Evolutionary conservation across 2,329 filamentous ascomycete genomes (phyloP), one percentile per base, ranked within the genome.

Genomic region (Xylariales sp.): DNA sequence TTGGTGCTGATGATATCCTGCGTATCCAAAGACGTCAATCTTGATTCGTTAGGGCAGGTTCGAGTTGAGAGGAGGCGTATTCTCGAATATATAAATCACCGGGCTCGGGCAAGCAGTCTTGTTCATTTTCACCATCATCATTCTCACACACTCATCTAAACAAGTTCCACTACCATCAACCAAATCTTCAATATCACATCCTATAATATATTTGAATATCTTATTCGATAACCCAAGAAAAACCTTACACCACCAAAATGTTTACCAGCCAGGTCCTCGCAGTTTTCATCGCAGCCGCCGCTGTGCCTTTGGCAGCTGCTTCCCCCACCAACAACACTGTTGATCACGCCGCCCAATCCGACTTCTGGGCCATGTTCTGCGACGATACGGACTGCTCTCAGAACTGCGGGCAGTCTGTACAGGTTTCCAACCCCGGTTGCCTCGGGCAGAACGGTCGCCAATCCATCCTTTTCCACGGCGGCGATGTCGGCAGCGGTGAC

Each of bases 321-420:
- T 23, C 54, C 18, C 54, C 54, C 41, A 45, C 14, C 58, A 43
- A 53, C 58, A 7, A 45, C 48, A 50, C 46, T 34, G 18, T 30
- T 10, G 6, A 9, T 41, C 39, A 41, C 5, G 39, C 32, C 2
- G 32, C 32, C 32, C 39, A 16, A 10, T 9, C 48, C 36, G 60
- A 62, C 50, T 62, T n/a, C 41, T 62, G 60, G 60, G 60, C 50
- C n/a, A 30, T 23, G 50, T 62, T 62, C 60, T 62, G 60, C 36
- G 34, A 54, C 23, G 60, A 62, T 41, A 30, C 49, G 4, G 12
- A 32, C n/a, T 62, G 60, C 39, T 43, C 48, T 14, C n/a, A 36
- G 41, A 45, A 45, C 48, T 62, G 60, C 50, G 49, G 60, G 5
- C 10, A 55, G 49, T 62, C 60, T 3, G 60, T 62, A 5, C 9